Evolutionary conservation across 164 flowering plant genomes (phyloP).

Genomic region (Liquidambar formosana): DNA sequence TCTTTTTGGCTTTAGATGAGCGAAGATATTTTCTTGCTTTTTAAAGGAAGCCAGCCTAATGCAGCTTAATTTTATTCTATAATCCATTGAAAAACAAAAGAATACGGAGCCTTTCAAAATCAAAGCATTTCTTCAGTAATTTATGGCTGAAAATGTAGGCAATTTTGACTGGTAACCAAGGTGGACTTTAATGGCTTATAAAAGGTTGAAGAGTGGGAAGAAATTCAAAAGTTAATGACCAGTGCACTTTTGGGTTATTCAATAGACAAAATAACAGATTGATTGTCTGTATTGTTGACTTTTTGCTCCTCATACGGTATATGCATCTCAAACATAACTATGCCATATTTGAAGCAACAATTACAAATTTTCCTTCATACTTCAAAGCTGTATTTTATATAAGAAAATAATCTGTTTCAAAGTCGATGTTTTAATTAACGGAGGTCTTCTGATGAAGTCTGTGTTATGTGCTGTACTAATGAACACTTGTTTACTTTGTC

Average conservation of each 20-base stretch:
- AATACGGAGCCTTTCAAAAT: not conserved
- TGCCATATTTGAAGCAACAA: no score
- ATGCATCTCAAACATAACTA: no score
- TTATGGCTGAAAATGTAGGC: not conserved
- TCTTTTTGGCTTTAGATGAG: not conserved
- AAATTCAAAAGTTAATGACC: not conserved
- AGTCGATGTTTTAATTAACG: not conserved
- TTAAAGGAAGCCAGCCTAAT: not conserved
- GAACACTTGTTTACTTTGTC: slow-evolving; percentile 9
- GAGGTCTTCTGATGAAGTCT: not conserved
- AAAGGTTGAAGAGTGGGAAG: not conserved
- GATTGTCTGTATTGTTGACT: no score
- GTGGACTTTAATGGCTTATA: not conserved
- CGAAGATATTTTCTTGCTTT: no score
- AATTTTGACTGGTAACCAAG: not conserved
- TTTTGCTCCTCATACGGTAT: no score
- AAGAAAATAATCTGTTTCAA: not conserved
- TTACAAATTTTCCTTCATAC: not conserved
- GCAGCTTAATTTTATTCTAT: not conserved
- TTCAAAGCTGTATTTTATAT: not conserved
- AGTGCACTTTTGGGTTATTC: not conserved
- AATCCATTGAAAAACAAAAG: no score
- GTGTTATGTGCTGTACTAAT: slow-evolving; percentile 1
- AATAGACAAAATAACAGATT: not conserved
- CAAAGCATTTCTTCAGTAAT: not conserved